Conservation (phyloP, 176 grass and related monocot genomes). For the Secale cereale region DNA sequence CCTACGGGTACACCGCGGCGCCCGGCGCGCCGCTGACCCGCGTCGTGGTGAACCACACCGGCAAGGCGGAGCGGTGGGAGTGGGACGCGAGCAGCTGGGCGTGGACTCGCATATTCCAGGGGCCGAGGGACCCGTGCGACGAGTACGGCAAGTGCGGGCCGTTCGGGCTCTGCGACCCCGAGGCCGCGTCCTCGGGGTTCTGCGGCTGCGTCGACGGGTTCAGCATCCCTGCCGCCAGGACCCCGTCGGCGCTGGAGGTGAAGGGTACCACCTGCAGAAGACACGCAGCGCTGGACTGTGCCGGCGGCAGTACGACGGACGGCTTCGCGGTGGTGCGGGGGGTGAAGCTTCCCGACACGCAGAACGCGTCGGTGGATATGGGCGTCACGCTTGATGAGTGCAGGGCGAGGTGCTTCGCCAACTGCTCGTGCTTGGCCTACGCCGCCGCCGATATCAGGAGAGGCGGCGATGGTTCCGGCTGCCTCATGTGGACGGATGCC, state of each 20-base stretch:
- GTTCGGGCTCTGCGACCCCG: conserved; percentile 44
- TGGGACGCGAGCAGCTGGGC: background rate
- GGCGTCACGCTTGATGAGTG: conserved; percentile 13
- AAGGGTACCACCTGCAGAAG: conserved; percentile 29
- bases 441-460: conserved; percentile 19
- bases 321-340: conserved; percentile 9
- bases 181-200: background rate
- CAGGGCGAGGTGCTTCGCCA: conserved; percentile 24
- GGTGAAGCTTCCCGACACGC: conserved; percentile 47
- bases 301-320: conserved; percentile 11
- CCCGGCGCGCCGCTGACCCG: conserved; percentile 25
- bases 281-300: conserved; percentile 14
- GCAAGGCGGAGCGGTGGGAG: conserved; percentile 15
- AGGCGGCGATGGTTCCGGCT: conserved; percentile 9
- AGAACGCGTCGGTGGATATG: conserved; percentile 15
- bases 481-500: conserved; percentile 1
- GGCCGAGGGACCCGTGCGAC: conserved; percentile 31
- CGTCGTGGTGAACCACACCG: conserved; percentile 4
- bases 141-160: conserved; percentile 30
- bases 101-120: background rate
- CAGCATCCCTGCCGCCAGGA: background rate
- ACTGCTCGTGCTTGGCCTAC: conserved; percentile 69
- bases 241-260: background rate
- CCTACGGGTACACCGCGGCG: background rate
- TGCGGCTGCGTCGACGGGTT: conserved; percentile 48